These are phyloP conservation scores for Mycena capillaripes DNA, from an alignment of 768 basidiomycete species.

Conservation along the genomic window DNA sequence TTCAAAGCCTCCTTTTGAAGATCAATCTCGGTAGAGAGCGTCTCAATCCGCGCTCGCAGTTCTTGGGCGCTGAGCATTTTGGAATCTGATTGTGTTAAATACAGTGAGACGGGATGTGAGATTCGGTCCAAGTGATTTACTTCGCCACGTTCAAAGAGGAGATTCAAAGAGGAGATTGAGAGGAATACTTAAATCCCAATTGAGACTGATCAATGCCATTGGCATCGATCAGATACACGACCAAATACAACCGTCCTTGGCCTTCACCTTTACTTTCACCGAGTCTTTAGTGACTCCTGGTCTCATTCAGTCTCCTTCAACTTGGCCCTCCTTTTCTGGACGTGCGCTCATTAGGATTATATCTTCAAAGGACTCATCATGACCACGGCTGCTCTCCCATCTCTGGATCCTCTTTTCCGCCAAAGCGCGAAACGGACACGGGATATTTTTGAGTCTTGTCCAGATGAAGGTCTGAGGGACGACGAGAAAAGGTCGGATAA, in stretches of 20 bases:
- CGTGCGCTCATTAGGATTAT: not conserved
- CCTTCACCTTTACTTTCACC: not conserved
- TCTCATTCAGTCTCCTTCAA: not conserved
- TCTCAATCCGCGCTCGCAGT: no score
- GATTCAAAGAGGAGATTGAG: no score
- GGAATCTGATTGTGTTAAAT: no score
- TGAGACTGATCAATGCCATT: not conserved
- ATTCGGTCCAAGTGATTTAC: no score
- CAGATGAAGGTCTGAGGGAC: slow-evolving; percentile 71
- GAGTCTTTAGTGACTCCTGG: not conserved
- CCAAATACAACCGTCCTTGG: not conserved
- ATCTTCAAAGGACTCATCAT: slow-evolving; percentile 31
- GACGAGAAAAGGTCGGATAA: slow-evolving; percentile 79
- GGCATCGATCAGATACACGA: slow-evolving; percentile 9
- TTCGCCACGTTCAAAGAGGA: no score
- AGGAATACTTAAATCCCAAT: no score
- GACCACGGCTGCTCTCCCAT: slow-evolving; percentile 68
- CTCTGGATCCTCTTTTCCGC: slow-evolving; percentile 76
- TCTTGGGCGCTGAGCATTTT: no score
- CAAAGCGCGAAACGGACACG: slow-evolving; percentile 79
- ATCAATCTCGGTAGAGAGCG: no score
- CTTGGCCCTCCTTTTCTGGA: no score
- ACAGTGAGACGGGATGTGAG: no score
- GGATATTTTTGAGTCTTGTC: slow-evolving; percentile 75
- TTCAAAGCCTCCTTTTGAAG: no score